phyloP scores from a whole-genome alignment of 768 basidiomycete species.

The Chlorophyllum brunneum region DNA sequence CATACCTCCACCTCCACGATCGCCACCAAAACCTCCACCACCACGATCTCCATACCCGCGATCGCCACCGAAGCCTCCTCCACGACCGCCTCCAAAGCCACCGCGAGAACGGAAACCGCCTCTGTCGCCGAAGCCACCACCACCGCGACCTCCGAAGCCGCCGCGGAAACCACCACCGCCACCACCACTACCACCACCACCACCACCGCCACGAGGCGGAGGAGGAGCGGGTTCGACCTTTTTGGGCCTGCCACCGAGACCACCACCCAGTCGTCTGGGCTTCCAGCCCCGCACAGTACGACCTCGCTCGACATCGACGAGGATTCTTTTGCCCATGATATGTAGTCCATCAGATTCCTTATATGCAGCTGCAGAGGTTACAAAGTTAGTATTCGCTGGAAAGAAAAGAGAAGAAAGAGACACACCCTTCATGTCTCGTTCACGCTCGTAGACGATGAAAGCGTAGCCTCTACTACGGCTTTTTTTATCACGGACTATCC shows the following conservation, averaged over 20 bases:
- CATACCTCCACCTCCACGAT: constrained; percentile 39
- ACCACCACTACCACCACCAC: constrained; percentile 38
- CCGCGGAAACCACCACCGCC: constrained; percentile 38
- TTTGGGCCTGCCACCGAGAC: constrained; percentile 97
- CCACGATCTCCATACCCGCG: constrained; percentile 35
- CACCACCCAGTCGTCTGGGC: constrained; percentile 93
- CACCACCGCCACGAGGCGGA: constrained; percentile 27
- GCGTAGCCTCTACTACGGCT: constrained; percentile 88
- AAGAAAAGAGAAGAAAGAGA: constrained; percentile 14
- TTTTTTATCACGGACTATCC: constrained; percentile 91
- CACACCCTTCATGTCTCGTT: constrained; percentile 98
- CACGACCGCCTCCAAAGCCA: constrained; percentile 35
- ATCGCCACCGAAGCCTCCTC: constrained; percentile 34
- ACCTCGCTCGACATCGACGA: constrained; percentile 98
- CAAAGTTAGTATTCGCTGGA: constrained; percentile 16
- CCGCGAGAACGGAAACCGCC: constrained; percentile 39
- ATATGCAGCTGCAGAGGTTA: constrained; percentile 68
- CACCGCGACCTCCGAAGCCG: constrained; percentile 25
- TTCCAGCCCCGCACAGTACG: constrained; percentile 99
- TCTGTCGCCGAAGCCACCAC: constrained; percentile 31
- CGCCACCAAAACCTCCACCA: constrained; percentile 40
- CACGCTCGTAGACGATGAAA: constrained; percentile 96
- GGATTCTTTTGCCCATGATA: constrained; percentile 92
- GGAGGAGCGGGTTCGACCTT: constrained; percentile 48
- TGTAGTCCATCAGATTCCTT: constrained; percentile 97